Base-by-base conservation (phyloP, 495 filamentous ascomycete species). In the Penicillium subrubescens region DNA sequence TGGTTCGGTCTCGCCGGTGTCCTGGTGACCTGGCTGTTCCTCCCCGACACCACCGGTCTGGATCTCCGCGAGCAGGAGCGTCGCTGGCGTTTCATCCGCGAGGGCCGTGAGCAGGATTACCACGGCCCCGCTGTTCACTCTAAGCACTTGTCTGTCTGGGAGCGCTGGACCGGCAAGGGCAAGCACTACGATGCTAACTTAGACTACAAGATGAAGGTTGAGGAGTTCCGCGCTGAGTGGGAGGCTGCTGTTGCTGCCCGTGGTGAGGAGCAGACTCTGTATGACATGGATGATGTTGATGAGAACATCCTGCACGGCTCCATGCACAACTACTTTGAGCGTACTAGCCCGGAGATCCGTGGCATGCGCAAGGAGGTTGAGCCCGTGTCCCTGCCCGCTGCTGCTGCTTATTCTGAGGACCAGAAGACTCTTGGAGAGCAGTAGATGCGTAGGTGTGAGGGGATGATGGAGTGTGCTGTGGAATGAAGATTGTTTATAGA, bases 11-110 rank as follows among this genome's bases (percentile, higher is more conserved):
- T 96, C 0, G 85, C 78, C 14, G 93, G 93, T 67, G 88, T 91
- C 78, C 21, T 94, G n/a, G 67, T 95, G 31, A 96, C 92, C 17
- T 85, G 73, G 56, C 56, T 95, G 56, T 97, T 91, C 83, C 88
- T 96, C 2, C 93, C 93, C 5, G 92, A 96, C 71, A 97, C 93
- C 67, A 97, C 93, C 29, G 92, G 93, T 37, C 88, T 96, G 14
- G 92, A 96, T 70, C 87, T 97, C 44, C 93, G 94, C 80, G 93
- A 97, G 78, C 92, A 96, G 78, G 93, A 97, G 77, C 89, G 92
- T 54, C 86, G 92, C 60, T 97, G 91, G 90, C 70, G 78, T 37
- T 96, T 86, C 77, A 89, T 97, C 72, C 87, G 91, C 50, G 77
- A 84, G 0, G 91, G 92, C 64, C 87, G 86, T 50, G 87, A 86